Percentiles rank a stretch among this genome's conserved stretches.
Evolutionary conservation across 2,329 filamentous ascomycete species (phyloP).

Genomic region (Bimuria novae-zelandiae): DNA sequence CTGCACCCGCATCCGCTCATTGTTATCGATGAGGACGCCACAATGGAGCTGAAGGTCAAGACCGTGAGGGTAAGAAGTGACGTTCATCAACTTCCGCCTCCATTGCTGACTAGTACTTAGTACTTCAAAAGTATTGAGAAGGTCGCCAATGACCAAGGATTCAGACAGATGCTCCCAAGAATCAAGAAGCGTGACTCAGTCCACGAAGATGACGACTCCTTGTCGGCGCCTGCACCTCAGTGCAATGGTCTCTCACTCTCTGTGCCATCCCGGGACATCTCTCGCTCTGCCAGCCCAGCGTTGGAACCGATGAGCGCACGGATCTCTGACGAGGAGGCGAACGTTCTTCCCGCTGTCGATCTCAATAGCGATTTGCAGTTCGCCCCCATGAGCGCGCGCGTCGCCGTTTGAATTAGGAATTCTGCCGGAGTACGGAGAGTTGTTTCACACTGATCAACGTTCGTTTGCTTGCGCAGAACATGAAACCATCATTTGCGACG

Average conservation of each 20-base stretch:
- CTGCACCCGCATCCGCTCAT: constrained; percentile 81
- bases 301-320: constrained; percentile 44
- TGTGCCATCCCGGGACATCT: constrained; percentile 37
- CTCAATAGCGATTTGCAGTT: constrained; percentile 30
- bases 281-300: constrained; percentile 38
- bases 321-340: constrained; percentile 31
- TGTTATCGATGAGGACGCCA: constrained; percentile 77
- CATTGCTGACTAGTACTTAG: constrained; percentile 23
- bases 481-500: constrained; percentile 1
- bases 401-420: constrained; percentile 14
- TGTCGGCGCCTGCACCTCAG: constrained; percentile 18
- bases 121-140: constrained; percentile 58
- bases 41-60: constrained; percentile 54
- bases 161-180: constrained; percentile 50
- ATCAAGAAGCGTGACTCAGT: constrained; percentile 40
- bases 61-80: constrained; percentile 42
- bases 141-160: constrained; percentile 51
- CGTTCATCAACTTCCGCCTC: not conserved
- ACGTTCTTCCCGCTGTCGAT: constrained; percentile 29
- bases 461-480: constrained; percentile 1
- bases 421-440: constrained; percentile 3
- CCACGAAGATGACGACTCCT: constrained; percentile 25
- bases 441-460: not conserved
- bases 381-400: constrained; percentile 39
- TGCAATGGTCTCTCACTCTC: constrained; percentile 29